Conservation (phyloP, 73 alveolate genomes). For the Tetrahymena elliotti region DNA sequence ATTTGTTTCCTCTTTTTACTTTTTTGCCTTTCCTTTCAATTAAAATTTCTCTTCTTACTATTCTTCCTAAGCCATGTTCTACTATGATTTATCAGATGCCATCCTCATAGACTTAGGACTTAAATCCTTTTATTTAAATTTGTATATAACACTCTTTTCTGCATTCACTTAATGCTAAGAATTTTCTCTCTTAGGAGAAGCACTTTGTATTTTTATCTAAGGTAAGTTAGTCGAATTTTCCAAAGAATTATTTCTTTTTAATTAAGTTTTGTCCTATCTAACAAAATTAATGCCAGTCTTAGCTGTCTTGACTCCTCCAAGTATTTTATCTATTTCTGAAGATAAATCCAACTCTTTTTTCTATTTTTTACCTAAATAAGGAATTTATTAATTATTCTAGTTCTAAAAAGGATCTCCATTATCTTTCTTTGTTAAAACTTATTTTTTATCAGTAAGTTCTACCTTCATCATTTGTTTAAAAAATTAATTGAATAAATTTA, state of each 20-base stretch:
- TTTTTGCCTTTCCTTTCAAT: neutral
- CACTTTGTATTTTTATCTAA: neutral
- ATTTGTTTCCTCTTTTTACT: neutral
- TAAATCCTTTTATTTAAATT: neutral
- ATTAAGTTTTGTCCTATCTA: neutral
- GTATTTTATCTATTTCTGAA: neutral
- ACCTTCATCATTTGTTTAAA: neutral
- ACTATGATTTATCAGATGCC: neutral
- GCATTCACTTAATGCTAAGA: neutral
- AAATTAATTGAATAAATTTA: neutral
- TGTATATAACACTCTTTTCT: neutral
- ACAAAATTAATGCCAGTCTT: neutral
- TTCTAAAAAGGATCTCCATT: neutral
- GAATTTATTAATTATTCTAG: neutral
- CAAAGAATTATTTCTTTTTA: neutral
- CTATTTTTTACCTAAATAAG: neutral
- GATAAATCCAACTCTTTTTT: neutral
- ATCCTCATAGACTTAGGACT: neutral
- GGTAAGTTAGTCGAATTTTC: neutral
- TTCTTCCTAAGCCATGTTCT: neutral
- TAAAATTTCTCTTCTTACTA: neutral
- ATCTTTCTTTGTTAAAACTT: neutral
- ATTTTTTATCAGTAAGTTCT: neutral
- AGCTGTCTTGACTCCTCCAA: neutral
- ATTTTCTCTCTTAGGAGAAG: neutral